Base-by-base conservation (phyloP, 2,329 filamentous ascomycete species). In the Madurella fahalii region DNA sequence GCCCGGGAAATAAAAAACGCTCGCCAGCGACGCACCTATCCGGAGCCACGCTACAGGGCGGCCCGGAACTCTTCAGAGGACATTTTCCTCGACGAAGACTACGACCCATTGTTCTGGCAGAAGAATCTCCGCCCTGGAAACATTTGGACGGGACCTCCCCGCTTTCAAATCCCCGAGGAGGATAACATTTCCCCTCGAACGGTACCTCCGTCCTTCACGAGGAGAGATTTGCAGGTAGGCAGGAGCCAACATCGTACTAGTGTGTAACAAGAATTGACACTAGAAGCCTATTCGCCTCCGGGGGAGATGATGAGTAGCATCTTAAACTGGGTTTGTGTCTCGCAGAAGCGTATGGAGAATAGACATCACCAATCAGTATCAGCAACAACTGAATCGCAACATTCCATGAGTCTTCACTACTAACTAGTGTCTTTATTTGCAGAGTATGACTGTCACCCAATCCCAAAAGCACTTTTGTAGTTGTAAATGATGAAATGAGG, bases 21-120 rank as follows among this genome's bases (percentile, higher is more conserved):
- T 39, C 34, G 18, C 30, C 11, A 31, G 25, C 39, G 15, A 12
- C 44, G 16, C 1, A 3, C 9, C 15, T 9, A 9, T 17, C 16
- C 18, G 1, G 4, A 18, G 13, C 32, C 48, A 1, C 11, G 42
- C 9, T 9, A 15, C 37, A 51, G 53, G 18, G 16, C 2, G 15
- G 43, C 31, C 18, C 40, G 39, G 18, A 17, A 15, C 5, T 9
- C 7, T 31, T 48, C 47, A 9, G 15, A 42, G 0, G 48, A 44
- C 39, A 39, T 44, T 34, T 51, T 39, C 43, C 15, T 39, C 9
- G 52, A 54, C 16, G 32, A 47, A 2, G 48, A 55, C 15, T 55
- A 20, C 40, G 48, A 55, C 13, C 48, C 53, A 9, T n/a, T 37
- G 5, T 55, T 55, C 40, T 55, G 53, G 53, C 43, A 47, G 44